Conservation (phyloP, 1,284 basidiomycete genomes). For the Melampsora larici-populina region DNA sequence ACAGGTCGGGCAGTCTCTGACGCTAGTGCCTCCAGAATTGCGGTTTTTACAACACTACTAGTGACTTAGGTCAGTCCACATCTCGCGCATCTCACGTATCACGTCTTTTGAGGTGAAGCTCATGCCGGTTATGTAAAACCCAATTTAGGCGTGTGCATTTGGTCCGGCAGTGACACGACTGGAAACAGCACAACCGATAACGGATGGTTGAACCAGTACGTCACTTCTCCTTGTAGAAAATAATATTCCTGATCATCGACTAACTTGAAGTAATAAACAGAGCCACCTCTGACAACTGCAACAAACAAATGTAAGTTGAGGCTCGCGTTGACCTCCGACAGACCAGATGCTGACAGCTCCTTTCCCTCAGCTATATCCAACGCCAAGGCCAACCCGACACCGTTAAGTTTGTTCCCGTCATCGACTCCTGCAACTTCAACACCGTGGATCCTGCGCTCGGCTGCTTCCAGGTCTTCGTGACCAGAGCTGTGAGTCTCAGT, state of each 20-base stretch:
- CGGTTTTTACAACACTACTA: conserved; percentile 1
- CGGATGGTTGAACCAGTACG: conserved; percentile 2
- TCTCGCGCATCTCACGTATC: background rate
- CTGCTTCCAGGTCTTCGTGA: conserved; percentile 24
- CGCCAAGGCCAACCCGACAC: conserved; percentile 16
- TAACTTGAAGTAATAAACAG: background rate
- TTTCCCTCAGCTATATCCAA: conserved; percentile 22
- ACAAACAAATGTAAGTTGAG: conserved; percentile 24
- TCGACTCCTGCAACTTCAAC: conserved; percentile 27
- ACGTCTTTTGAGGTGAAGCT: background rate
- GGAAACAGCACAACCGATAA: background rate
- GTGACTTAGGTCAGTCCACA: background rate
- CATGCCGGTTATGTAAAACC: background rate
- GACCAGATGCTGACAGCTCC: background rate
- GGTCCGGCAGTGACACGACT: background rate
- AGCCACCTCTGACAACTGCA: conserved; percentile 13
- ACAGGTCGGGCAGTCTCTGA: background rate
- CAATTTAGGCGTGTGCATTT: background rate
- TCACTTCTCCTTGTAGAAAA: background rate
- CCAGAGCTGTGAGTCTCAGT: background rate
- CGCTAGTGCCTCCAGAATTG: background rate
- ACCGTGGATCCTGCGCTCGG: background rate
- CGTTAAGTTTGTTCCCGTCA: conserved; percentile 8
- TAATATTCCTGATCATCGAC: background rate
- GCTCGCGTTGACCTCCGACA: background rate